Evolutionary conservation across 2,329 filamentous ascomycete species (phyloP).

Genomic region (Paracorniculantispora psalliotae): DNA sequence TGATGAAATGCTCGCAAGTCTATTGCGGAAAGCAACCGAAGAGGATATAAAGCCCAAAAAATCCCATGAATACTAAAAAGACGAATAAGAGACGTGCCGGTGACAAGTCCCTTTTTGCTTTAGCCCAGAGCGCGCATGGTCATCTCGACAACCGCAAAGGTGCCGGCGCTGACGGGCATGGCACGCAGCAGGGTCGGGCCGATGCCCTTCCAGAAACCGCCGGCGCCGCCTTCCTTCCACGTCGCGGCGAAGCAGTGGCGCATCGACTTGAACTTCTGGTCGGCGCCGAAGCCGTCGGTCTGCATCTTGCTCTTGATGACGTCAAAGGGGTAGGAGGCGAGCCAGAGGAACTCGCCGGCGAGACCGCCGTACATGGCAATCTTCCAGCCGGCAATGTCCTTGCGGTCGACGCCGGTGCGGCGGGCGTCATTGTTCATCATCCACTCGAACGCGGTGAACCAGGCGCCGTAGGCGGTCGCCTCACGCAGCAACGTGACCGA

Average conservation of each 20-base stretch:
- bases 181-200: conserved; percentile 86
- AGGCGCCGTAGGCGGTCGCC: conserved; percentile 89
- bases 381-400: conserved; percentile 76
- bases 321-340: conserved; percentile 90
- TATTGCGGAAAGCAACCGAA: neutral
- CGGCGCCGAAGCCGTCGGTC: conserved; percentile 78
- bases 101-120: no score
- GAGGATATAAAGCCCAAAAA: conserved; percentile 4
- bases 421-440: conserved; percentile 87
- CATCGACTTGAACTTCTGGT: conserved; percentile 74
- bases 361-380: conserved; percentile 89
- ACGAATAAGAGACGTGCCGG: neutral
- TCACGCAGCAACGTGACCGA: conserved; percentile 83
- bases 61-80: neutral
- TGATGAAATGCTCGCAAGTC: conserved; percentile 9
- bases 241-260: conserved; percentile 84
- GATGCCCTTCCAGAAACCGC: conserved; percentile 93
- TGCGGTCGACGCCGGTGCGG: conserved; percentile 69
- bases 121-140: conserved; percentile 58
- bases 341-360: conserved; percentile 90
- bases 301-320: conserved; percentile 99
- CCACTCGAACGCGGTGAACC: conserved; percentile 94
- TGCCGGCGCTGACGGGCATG: conserved; percentile 97
- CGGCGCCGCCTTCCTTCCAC: conserved; percentile 67
- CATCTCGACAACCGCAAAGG: conserved; percentile 78